Base-by-base conservation (phyloP, 352 stramenopile species). In the Phytophthora hybrid region DNA sequence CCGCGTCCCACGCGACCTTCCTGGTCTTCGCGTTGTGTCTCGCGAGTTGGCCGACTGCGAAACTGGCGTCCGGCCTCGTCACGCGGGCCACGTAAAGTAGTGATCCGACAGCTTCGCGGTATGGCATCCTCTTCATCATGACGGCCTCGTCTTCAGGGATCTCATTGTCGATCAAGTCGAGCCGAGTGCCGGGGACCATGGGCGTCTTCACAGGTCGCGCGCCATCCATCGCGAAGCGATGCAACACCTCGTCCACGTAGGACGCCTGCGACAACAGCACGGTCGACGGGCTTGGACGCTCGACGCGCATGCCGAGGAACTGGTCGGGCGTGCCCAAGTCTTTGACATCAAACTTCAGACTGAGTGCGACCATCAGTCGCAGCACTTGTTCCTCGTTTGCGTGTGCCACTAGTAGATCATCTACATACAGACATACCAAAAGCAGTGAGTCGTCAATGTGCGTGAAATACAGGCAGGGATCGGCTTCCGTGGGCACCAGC, bases 1-100 rank as follows among this genome's bases (percentile, higher is more conserved):
- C 54, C 6, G 54, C 29, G 19, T 59, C 18, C 54, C 54, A 59
- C 3, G 54, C 54, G 54, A 59, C 18, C 31, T 59, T 59, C 31
- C 54, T 46, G 14, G 54, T 31, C 3, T 23, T 5, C 13, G 54
- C 54, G 54, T 47, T 59, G 19, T 49, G 54, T 59, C 54, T 46
- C 8, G 37, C 37, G 37, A 44, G 37, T 7, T 44, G 37, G 13
- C 37, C 13, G 9, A 44, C 37, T 10, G 19, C 49, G 49, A 55
- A 55, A 14, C 54, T 59, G 4, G 13, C 16, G 6, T 59, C 54
- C 11, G 54, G 54, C 14, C 31, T 46, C 21, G 23, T 59, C 10
- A 55, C 19, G 6, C 49, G 49, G 6, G 49, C 49, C 2, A 55
- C 19, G n/a, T 55, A 55, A 10, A 31, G 49, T 10, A 55, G 49